Conservation (phyloP, 225 moss, liverwort and hornwort genomes). For the Thuidium tamariscinum region DNA sequence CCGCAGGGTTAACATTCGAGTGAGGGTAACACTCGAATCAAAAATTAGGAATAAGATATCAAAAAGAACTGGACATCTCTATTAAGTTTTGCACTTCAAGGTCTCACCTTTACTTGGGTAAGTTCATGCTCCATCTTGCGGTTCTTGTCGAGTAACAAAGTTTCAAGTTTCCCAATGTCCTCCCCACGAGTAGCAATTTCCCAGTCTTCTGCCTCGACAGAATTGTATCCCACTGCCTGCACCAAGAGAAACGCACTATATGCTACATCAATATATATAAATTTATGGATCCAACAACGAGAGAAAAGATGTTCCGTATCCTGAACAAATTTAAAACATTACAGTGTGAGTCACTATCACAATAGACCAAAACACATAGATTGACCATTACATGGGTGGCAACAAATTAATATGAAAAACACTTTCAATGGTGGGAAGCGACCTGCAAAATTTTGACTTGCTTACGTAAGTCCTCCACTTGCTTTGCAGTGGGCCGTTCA, state of each 20-base stretch:
- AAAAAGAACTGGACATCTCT: neutral
- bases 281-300: neutral
- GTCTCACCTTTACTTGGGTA: slow-evolving; percentile 81
- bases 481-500: slow-evolving; percentile 79
- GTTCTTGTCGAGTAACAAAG: slow-evolving; percentile 86
- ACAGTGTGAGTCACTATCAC: neutral
- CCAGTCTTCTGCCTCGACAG: slow-evolving; percentile 95
- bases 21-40: neutral
- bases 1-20: neutral
- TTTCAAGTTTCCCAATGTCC: slow-evolving; percentile 97
- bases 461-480: slow-evolving; percentile 85
- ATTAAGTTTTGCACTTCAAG: neutral
- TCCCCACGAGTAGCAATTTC: slow-evolving; percentile 90
- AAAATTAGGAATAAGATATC: neutral
- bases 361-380: neutral
- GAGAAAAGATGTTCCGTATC: neutral
- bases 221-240: slow-evolving; percentile 93
- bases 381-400: neutral
- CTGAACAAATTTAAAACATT: neutral
- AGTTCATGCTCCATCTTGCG: slow-evolving; percentile 98
- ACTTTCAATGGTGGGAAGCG: neutral
- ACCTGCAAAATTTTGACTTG: slow-evolving; percentile 99
- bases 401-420: neutral
- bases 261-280: neutral
- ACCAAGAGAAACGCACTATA: neutral